phyloP scores from a whole-genome alignment of 768 basidiomycete genomes.

The Amanita molliuscula region DNA sequence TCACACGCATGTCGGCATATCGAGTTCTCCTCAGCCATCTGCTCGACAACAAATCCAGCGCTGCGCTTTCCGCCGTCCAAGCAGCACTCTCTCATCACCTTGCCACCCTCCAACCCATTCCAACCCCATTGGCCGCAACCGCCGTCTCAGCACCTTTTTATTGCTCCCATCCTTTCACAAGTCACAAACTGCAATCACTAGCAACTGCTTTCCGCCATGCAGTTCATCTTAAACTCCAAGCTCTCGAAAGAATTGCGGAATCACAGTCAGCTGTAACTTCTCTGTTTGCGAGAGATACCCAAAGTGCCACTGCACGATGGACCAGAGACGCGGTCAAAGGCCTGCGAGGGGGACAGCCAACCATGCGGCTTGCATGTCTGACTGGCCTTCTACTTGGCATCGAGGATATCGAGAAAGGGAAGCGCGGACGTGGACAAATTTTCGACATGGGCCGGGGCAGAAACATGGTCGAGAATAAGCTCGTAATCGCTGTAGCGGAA shows the following conservation, averaged over 20 bases:
- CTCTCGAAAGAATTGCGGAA: constrained; percentile 24
- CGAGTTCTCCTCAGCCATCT: constrained; percentile 31
- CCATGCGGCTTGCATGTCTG: constrained; percentile 50
- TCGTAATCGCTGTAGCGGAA: constrained; percentile 63
- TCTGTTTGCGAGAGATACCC: constrained; percentile 27
- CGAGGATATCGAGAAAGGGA: constrained; percentile 36
- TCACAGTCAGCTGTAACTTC: constrained; percentile 21
- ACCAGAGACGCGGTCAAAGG: constrained; percentile 40
- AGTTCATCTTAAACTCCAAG: constrained; percentile 39
- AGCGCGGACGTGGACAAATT: constrained; percentile 14
- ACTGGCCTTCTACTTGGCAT: constrained; percentile 58
- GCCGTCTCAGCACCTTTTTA: constrained; percentile 49
- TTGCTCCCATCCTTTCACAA: constrained; percentile 28
- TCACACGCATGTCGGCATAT: too few relatives aligned
- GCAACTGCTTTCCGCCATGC: constrained; percentile 51
- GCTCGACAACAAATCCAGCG: constrained; percentile 29
- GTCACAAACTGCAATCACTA: constrained; percentile 38
- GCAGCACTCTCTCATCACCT: constrained; percentile 52
- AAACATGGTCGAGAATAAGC: constrained; percentile 48
- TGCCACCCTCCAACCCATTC: constrained; percentile 33
- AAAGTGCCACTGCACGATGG: constrained; percentile 41
- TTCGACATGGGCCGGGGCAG: constrained; percentile 21
- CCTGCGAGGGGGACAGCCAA: constrained; percentile 54
- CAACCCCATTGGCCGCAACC: constrained; percentile 48
- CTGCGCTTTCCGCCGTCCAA: constrained; percentile 40